Evolutionary conservation across 176 grass and related monocot species (phyloP), one percentile per base, ranked within the genome.

Genomic region (Musa schizocarpa): DNA sequence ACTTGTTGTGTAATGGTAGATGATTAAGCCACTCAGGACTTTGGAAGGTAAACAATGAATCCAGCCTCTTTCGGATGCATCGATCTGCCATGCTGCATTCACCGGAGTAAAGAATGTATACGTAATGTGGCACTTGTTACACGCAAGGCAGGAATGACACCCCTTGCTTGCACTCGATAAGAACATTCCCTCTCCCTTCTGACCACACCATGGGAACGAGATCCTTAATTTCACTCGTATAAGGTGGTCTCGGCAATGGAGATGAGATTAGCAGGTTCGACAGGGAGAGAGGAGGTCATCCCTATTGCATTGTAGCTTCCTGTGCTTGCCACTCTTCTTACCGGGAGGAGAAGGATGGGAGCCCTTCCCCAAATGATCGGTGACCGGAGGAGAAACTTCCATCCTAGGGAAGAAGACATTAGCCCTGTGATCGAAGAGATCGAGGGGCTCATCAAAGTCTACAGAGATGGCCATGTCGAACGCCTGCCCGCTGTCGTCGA

Each of bases 381-480:
- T 53, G 88, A 94, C 65, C 58, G 77, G 52, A 77, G 78, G 84
- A 63, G 80, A 78, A 74, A 11, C 87, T 82, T 71, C 72, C 72
- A 77, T 20, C 13, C n/a, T 22, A 57, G 65, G 50, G 79, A 50
- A 13, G 53, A 13, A 49, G 88, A 87, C 53, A 20, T 14, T 66
- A 69, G 50, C 1, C 90, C 86, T 65, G 88, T 99, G 16, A 74
- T 86, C 1, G 95, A 99, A 69, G 95, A 99, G 90, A 89, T 99
- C 73, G 81, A 78, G 58, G 95, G 90, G 8, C 86, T 99, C 8
- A 85, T 99, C 52, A 81, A 78, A 49, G 86, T 91, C 50, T 84
- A 99, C 86, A 84, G 79, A 26, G 86, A 94, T 13, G 95, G 95
- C 8, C 79, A 86, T 57, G 95, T 94, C 1, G 88, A 94, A 62